A percentile compares a stretch with the other conserved stretches of the same genome.
These are phyloP conservation scores for Hypocrella siamensis DNA, from an alignment of 2,329 filamentous ascomycete genomes.

Conservation along the genomic window DNA sequence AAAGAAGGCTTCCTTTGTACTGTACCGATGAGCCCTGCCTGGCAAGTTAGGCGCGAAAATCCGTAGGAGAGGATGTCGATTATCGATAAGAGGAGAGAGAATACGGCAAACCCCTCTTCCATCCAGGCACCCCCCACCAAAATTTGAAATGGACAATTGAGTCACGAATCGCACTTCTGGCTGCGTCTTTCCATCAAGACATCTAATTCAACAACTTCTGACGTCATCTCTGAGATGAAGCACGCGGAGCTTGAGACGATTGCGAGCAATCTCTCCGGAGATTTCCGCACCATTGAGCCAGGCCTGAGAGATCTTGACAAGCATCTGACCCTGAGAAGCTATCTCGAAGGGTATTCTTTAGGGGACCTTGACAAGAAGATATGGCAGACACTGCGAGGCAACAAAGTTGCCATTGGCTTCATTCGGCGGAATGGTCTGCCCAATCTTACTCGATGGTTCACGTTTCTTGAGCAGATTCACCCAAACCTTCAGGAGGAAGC, in stretches of 20 bases:
- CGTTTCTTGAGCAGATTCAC: conserved; percentile 66
- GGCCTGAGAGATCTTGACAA: conserved; percentile 66
- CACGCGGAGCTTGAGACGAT: conserved; percentile 37
- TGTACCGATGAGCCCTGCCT: conserved; percentile 10
- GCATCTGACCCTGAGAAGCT: conserved; percentile 74
- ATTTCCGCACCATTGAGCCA: conserved; percentile 73
- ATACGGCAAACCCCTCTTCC: conserved; percentile 6
- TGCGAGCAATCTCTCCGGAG: conserved; percentile 35
- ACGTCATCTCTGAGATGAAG: conserved; percentile 40
- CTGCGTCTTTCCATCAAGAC: too few species aligned
- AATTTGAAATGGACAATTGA: conserved; percentile 10
- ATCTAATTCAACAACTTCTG: conserved; percentile 6
- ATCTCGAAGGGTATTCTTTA: conserved; percentile 67
- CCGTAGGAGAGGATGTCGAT: too few species aligned
- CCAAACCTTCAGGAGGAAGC: conserved; percentile 59
- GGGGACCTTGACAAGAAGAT: conserved; percentile 65
- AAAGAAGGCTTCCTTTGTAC: too few species aligned
- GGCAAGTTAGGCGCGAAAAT: conserved; percentile 11
- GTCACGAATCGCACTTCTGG: conserved; percentile 8
- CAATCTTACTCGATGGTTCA: conserved; percentile 78
- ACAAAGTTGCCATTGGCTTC: conserved; percentile 69
- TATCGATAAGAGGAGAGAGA: conserved; percentile 10
- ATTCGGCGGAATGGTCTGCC: conserved; percentile 62
- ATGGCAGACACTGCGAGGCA: conserved; percentile 70
- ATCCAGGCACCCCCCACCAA: conserved; percentile 7